Evolutionary conservation across 176 grass and related monocot genomes (phyloP).

Genomic region (Panicum miliaceum): DNA sequence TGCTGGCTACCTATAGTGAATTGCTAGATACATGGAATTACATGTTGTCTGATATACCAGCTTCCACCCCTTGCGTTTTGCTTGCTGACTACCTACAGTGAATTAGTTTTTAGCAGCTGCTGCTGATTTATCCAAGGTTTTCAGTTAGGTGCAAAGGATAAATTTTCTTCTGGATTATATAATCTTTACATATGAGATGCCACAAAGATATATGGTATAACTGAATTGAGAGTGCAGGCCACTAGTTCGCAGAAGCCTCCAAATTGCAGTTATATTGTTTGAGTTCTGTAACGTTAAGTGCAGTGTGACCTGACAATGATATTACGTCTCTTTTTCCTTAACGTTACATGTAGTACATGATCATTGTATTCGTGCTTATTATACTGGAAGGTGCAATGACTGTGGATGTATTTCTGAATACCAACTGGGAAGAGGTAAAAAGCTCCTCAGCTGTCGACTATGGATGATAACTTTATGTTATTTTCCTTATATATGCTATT

Average conservation of each 20-base stretch:
- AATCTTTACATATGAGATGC: neutral
- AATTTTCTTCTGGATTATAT: neutral
- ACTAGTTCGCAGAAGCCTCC: neutral
- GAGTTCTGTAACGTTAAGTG: constrained; percentile 28
- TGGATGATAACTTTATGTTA: neutral
- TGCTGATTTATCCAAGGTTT: neutral
- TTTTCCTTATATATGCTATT: neutral
- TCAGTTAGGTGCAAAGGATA: neutral
- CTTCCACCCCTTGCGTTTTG: neutral
- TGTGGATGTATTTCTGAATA: constrained; percentile 85
- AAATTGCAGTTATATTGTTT: neutral
- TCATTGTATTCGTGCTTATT: constrained; percentile 66
- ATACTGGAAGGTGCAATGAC: constrained; percentile 76
- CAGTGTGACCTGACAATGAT: constrained; percentile 10
- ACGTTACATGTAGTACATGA: constrained; percentile 61
- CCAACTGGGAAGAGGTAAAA: constrained; percentile 85
- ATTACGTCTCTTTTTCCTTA: constrained; percentile 58
- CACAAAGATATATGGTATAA: neutral
- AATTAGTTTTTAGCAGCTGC: neutral
- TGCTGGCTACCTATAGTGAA: neutral
- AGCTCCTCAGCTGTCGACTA: neutral
- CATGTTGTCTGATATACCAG: constrained; percentile 1
- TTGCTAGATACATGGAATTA: neutral
- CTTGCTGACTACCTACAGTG: neutral
- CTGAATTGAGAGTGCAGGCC: neutral